Conservation (phyloP, 768 basidiomycete genomes). For the Naganishia vishniacii region DNA sequence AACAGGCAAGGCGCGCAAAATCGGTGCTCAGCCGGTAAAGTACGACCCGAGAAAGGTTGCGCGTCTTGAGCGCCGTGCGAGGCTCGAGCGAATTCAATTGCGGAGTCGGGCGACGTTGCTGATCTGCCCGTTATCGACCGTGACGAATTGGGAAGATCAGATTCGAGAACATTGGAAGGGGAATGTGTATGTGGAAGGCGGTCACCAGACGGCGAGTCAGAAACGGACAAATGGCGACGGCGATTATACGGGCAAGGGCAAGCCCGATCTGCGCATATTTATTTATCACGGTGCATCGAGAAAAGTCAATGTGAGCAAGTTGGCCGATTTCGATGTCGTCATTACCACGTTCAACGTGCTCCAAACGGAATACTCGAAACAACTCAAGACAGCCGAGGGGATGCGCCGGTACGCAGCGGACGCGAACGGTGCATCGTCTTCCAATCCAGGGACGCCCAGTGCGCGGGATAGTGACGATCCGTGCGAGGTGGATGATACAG, state of each 20-base stretch:
- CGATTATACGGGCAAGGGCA: constrained; percentile 45
- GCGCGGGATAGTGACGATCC: constrained; percentile 16
- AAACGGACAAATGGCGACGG: constrained; percentile 20
- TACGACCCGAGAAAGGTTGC: constrained; percentile 54
- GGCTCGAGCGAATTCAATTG: constrained; percentile 33
- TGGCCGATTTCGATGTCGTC: constrained; percentile 92
- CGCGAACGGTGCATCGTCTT: neutral
- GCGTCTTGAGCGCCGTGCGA: constrained; percentile 60
- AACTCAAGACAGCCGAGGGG: constrained; percentile 59
- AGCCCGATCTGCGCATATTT: constrained; percentile 58
- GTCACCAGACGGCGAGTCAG: constrained; percentile 33
- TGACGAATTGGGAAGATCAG: constrained; percentile 98
- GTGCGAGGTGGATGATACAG: constrained; percentile 58
- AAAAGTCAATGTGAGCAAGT: constrained; percentile 72
- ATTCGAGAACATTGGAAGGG: constrained; percentile 96
- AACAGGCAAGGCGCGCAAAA: constrained; percentile 57
- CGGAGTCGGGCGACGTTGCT: constrained; percentile 89
- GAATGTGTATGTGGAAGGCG: constrained; percentile 70
- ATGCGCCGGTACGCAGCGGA: constrained; percentile 9
- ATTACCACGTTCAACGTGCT: constrained; percentile 96
- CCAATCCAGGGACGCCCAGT: constrained; percentile 6
- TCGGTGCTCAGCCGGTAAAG: constrained; percentile 53
- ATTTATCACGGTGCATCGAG: constrained; percentile 92
- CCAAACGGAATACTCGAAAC: constrained; percentile 89
- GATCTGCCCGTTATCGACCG: constrained; percentile 90